phyloP scores from a whole-genome alignment of 768 basidiomycete genomes.

The Trametes sanguinea region DNA sequence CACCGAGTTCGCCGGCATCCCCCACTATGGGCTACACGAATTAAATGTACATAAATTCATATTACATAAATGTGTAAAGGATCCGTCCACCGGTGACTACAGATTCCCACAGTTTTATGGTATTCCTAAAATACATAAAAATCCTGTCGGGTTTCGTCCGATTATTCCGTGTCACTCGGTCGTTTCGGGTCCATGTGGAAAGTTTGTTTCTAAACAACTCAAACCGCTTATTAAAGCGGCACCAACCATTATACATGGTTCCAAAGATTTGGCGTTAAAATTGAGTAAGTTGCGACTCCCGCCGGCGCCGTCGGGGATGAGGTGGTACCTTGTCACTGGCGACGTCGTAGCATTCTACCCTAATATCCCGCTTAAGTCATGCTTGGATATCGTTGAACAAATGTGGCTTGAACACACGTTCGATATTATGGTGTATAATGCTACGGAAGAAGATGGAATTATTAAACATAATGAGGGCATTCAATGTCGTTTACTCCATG shows the following conservation, averaged over 20 bases:
- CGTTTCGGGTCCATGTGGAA: slow-evolving; percentile 33
- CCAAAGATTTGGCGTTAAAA: slow-evolving; percentile 38
- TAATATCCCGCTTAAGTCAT: slow-evolving; percentile 28
- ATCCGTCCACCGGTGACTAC: too few relatives aligned
- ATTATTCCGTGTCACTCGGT: slow-evolving; percentile 38
- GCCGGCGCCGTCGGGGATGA: background rate
- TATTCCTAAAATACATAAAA: slow-evolving; percentile 40
- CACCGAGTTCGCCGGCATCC: too few relatives aligned
- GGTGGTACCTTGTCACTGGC: slow-evolving; percentile 33
- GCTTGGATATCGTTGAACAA: slow-evolving; percentile 25
- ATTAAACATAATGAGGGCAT: too few relatives aligned
- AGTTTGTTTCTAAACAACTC: slow-evolving; percentile 35
- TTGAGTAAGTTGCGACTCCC: slow-evolving; percentile 29
- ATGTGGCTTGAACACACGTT: slow-evolving; percentile 22
- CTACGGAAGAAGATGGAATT: slow-evolving; percentile 16
- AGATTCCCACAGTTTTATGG: slow-evolving; percentile 28
- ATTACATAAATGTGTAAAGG: too few relatives aligned
- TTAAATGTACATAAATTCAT: too few relatives aligned
- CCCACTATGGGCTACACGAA: too few relatives aligned
- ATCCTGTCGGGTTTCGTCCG: slow-evolving; percentile 31
- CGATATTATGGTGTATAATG: background rate
- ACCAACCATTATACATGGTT: slow-evolving; percentile 34
- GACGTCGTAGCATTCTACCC: slow-evolving; percentile 41
- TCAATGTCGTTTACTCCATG: too few relatives aligned
- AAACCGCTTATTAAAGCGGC: slow-evolving; percentile 34